Conservation (phyloP, 1,284 basidiomycete genomes). For the Puccinia horiana region DNA sequence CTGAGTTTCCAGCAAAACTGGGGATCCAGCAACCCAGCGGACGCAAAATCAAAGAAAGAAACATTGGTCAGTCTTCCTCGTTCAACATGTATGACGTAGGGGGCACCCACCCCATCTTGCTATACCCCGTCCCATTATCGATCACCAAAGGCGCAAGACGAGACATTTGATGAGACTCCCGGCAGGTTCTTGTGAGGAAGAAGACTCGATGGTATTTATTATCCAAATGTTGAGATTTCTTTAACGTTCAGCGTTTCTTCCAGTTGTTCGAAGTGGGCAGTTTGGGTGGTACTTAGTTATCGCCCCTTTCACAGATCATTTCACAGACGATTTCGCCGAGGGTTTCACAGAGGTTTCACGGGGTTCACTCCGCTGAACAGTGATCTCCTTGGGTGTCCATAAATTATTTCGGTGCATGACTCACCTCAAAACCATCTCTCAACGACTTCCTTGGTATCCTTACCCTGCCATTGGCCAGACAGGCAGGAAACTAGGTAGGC, state of each 20-base stretch:
- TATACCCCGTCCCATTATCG: constrained; percentile 96
- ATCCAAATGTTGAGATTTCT: too few relatives aligned
- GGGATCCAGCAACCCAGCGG: neutral
- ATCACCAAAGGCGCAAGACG: constrained; percentile 85
- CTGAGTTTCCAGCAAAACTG: constrained; percentile 97
- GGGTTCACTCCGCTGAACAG: neutral
- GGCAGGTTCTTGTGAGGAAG: neutral
- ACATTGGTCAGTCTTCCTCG: neutral
- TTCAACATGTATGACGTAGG: neutral
- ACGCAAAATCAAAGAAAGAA: neutral
- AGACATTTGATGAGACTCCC: constrained; percentile 21
- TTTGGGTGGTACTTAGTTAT: neutral
- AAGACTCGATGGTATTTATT: neutral
- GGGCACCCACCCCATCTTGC: constrained; percentile 83
- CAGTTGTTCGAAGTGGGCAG: neutral
- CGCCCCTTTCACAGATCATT: neutral
- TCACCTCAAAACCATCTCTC: neutral
- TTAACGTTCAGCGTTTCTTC: neutral
- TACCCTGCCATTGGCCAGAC: neutral
- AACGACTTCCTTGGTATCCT: neutral
- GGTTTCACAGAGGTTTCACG: neutral
- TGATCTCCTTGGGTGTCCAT: too few relatives aligned
- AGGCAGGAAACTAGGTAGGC: neutral
- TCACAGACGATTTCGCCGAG: neutral
- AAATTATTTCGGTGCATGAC: too few relatives aligned